Conservation (phyloP, 1,284 basidiomycete species). For the Melampsora occidentalis region DNA sequence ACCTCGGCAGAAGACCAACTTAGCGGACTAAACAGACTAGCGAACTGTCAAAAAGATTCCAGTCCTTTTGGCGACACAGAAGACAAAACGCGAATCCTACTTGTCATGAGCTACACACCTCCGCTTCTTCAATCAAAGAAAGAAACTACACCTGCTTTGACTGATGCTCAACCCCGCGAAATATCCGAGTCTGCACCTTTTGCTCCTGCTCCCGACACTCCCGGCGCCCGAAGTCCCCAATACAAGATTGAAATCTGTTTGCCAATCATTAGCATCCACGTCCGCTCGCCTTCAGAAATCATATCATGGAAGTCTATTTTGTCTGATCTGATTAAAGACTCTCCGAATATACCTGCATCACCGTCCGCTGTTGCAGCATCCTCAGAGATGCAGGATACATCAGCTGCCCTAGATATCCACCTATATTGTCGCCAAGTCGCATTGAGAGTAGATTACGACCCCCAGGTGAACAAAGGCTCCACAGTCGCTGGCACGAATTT, state of each 20-base stretch:
- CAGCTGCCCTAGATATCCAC: not conserved
- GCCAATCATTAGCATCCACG: slow-evolving; percentile 13
- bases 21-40: not conserved
- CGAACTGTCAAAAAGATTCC: not conserved
- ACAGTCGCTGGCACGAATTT: not conserved
- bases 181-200: not conserved
- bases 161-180: not conserved
- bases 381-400: not conserved
- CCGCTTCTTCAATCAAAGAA: not conserved
- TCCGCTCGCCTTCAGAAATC: slow-evolving; percentile 12
- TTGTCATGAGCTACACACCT: not conserved
- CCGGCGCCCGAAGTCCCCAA: not conserved
- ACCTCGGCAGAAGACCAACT: not conserved
- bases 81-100: not conserved
- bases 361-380: not conserved
- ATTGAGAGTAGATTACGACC: not conserved
- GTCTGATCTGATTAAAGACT: not conserved
- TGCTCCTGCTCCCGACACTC: not conserved
- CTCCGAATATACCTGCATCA: not conserved
- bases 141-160: not conserved
- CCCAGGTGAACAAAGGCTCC: not conserved
- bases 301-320: not conserved
- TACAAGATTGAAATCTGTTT: slow-evolving; percentile 29
- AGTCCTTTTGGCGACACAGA: not conserved
- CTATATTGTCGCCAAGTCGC: not conserved